Percentiles rank a stretch among this genome's conserved stretches.
Evolutionary conservation across 345 rosid genomes (phyloP).

Genomic region (Citrus australasica): DNA sequence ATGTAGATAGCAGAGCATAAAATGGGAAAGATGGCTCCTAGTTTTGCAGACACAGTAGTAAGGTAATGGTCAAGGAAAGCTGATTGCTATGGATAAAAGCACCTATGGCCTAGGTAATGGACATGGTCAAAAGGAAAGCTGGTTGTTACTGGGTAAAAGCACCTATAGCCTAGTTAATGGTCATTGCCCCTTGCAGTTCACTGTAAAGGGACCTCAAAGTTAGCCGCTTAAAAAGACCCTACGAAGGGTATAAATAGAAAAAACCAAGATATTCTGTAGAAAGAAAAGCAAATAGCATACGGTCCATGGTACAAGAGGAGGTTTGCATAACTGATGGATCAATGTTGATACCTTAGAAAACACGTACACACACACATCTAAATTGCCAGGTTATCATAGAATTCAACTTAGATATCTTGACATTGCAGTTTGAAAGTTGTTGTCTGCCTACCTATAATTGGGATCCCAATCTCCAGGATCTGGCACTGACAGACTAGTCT

Average conservation of each 20-base stretch:
- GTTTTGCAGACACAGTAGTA: not conserved
- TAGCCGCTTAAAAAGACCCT: not conserved
- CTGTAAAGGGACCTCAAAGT: not conserved
- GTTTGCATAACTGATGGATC: not conserved
- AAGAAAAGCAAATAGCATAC: not conserved
- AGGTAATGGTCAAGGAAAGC: not conserved
- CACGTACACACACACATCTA: not conserved
- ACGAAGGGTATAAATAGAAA: not conserved
- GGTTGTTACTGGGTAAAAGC: not conserved
- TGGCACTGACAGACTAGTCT: constrained; percentile 57
- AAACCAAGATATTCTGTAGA: not conserved
- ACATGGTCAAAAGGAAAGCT: not conserved
- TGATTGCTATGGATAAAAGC: not conserved
- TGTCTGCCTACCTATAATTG: constrained; percentile 70
- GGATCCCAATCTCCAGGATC: constrained; percentile 99
- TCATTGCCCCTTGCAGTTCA: not conserved
- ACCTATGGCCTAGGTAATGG: not conserved
- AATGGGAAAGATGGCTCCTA: not conserved
- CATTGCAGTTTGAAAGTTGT: not conserved
- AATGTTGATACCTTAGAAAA: not conserved
- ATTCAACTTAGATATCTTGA: not conserved
- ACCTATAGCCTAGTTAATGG: not conserved
- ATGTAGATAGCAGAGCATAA: not conserved
- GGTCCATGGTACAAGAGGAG: not conserved
- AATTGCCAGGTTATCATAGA: not conserved